Base-by-base conservation (phyloP, 1,139 yeast genomes). In the Debaryomyces nepalensis region DNA sequence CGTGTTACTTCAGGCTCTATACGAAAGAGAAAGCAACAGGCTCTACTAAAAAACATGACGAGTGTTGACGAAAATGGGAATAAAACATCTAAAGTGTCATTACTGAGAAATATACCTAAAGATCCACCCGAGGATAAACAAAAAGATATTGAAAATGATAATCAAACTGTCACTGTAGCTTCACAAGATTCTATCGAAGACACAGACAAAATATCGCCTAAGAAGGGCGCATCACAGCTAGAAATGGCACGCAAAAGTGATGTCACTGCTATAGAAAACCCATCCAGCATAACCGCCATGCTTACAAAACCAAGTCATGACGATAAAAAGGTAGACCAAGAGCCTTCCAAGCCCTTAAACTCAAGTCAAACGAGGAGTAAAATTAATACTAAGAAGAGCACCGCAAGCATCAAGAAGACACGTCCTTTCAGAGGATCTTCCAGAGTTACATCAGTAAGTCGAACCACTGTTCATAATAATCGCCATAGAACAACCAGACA, bases 381-480 rank as follows among this genome's bases (percentile, higher is more conserved):
- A n/a, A n/a, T n/a, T n/a, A n/a, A n/a, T n/a, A n/a, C 32, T 26
- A 42, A 29, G 20, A 18, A 23, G 16, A 12, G 15, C 16, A 26
- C 35, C 12, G 30, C 40, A 37, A 15, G 33, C 9, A 22, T n/a
- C 16, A 33, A 20, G 12, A 39, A 39, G 26, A 22, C 27, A 14
- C 23, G 37, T n/a, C 42, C 16, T 23, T 32, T 24, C 21, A 41
- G 32, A 19, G 33, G 27, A n/a, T 22, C 35, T 8, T 26, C 41
- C 4, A 40, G 30, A 32, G 22, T 42, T n/a, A 45, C 49, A 4
- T 46, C 54, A 3, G 38, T 59, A 2, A 51, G 58, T 39, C 49
- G 73, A 35, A 73, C 77, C 3, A 66, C 74, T 1, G 63, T 73
- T 0, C 34, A 62, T 3, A 62, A 59, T 32, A 58, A 59, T 14